These are phyloP conservation scores for Apiospora malaysiana DNA, from an alignment of 2,329 filamentous ascomycete species.

Conservation along the genomic window DNA sequence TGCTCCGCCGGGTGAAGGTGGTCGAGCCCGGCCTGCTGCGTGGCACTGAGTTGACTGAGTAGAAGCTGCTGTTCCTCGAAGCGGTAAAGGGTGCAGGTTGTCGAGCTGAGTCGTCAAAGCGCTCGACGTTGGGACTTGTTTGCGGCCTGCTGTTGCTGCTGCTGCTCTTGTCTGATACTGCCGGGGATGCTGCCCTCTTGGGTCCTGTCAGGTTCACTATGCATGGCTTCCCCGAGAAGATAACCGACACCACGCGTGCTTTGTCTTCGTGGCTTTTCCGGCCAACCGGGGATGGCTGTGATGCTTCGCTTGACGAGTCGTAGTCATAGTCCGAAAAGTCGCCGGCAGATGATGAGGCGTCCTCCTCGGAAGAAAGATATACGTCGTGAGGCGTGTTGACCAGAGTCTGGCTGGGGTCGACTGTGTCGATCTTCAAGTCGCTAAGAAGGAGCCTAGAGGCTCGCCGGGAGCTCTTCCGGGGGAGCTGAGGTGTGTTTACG, in stretches of 20 bases:
- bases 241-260: constrained; percentile 63
- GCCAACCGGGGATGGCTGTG: constrained; percentile 33
- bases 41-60: neutral
- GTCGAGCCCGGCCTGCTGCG: constrained; percentile 27
- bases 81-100: constrained; percentile 30
- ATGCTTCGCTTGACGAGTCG: constrained; percentile 41
- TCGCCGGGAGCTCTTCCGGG: constrained; percentile 56
- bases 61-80: constrained; percentile 37
- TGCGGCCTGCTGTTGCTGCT: constrained; percentile 31
- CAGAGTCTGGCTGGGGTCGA: constrained; percentile 33
- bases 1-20: constrained; percentile 51
- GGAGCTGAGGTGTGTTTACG: constrained; percentile 51
- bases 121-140: constrained; percentile 27
- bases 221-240: constrained; percentile 64
- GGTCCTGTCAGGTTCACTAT: constrained; percentile 56
- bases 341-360: constrained; percentile 66
- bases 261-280: constrained; percentile 58
- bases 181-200: constrained; percentile 51
- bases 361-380: constrained; percentile 71
- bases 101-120: constrained; percentile 24
- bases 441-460: constrained; percentile 54
- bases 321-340: constrained; percentile 61
- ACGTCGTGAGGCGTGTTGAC: constrained; percentile 60
- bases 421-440: constrained; percentile 43
- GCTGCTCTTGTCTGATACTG: constrained; percentile 36